Percentiles rank a stretch among this genome's conserved stretches.
Conservation (phyloP, 2,329 filamentous ascomycete genomes). For the Zopfia rhizophila region DNA sequence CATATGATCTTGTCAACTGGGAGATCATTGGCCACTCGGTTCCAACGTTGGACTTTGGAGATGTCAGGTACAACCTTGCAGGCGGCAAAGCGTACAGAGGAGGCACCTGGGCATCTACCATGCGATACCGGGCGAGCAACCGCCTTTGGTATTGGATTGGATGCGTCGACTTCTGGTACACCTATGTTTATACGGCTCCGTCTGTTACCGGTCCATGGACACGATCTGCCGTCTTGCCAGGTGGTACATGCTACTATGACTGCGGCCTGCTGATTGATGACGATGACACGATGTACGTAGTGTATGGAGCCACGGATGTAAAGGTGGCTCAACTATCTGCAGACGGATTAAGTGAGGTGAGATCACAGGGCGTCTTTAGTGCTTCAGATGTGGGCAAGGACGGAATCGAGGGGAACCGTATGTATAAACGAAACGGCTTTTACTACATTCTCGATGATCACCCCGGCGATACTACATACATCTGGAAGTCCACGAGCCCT, state of each 20-base stretch:
- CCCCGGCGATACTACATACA: slow-evolving; percentile 55
- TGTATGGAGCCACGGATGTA: slow-evolving; percentile 59
- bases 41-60: slow-evolving; percentile 33
- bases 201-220: slow-evolving; percentile 48
- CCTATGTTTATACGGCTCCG: slow-evolving; percentile 62
- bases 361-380: slow-evolving; percentile 53
- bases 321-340: slow-evolving; percentile 59
- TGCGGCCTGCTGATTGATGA: slow-evolving; percentile 65
- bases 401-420: slow-evolving; percentile 60
- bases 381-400: slow-evolving; percentile 40
- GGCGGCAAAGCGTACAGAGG: slow-evolving; percentile 57
- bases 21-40: slow-evolving; percentile 45
- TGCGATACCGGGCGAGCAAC: slow-evolving; percentile 60
- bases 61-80: slow-evolving; percentile 56
- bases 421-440: slow-evolving; percentile 64
- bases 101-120: slow-evolving; percentile 63
- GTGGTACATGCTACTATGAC: slow-evolving; percentile 63
- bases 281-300: slow-evolving; percentile 66
- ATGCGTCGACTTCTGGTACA: slow-evolving; percentile 59
- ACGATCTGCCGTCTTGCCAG: slow-evolving; percentile 39
- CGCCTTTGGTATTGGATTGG: slow-evolving; percentile 65
- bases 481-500: slow-evolving; percentile 58
- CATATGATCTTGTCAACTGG: slow-evolving; percentile 63
- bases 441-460: slow-evolving; percentile 64
- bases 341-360: slow-evolving; percentile 58